Conservation (phyloP, 768 basidiomycete species). For the Suillus subaureus region DNA sequence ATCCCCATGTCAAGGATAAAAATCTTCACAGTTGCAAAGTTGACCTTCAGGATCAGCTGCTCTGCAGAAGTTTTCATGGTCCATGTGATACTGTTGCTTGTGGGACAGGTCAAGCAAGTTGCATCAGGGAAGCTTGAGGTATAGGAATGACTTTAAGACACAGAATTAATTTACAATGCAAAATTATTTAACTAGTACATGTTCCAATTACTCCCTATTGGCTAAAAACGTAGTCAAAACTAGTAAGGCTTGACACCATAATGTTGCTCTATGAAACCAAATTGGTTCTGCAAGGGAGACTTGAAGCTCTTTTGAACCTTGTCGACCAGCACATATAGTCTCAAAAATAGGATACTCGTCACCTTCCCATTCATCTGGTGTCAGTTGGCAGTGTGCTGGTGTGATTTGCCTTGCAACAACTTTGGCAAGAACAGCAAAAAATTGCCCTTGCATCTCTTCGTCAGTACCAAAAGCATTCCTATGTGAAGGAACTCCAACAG, state of each 20-base stretch:
- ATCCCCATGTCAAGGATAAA: background rate
- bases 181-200: background rate
- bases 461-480: constrained; percentile 13
- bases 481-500: background rate
- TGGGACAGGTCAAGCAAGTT: background rate
- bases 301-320: background rate
- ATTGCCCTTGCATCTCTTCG: constrained; percentile 1
- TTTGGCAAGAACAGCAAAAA: constrained; percentile 7
- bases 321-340: background rate
- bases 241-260: background rate
- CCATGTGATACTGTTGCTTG: background rate
- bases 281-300: background rate
- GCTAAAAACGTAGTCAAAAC: background rate
- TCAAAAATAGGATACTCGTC: constrained; percentile 10
- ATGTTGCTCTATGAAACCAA: background rate
- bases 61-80: background rate
- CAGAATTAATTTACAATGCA: background rate
- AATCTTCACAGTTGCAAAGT: background rate
- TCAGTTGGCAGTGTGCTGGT: constrained; percentile 17
- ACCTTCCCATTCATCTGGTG: constrained; percentile 17
- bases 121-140: background rate
- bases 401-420: constrained; percentile 1
- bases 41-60: background rate
- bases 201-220: background rate
- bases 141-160: background rate